A percentile compares a stretch with the other conserved stretches of the same genome.
phyloP scores from a whole-genome alignment of 345 rosid species.

The Salix purpurea region DNA sequence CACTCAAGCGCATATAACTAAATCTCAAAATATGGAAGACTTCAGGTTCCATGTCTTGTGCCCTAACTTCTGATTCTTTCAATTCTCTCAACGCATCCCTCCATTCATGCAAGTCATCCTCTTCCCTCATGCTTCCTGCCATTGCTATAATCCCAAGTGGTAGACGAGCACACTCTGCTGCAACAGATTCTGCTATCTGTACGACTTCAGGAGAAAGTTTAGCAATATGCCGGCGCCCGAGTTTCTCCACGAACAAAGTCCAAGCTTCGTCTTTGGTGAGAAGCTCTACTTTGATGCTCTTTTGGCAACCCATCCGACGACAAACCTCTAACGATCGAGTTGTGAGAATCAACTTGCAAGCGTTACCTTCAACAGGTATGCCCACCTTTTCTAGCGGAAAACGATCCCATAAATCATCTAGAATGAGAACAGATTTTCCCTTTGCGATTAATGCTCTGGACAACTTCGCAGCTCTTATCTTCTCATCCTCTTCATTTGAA shows the following conservation, averaged over 20 bases:
- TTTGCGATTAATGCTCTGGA: not conserved
- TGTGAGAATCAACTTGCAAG: slow-evolving; percentile 15
- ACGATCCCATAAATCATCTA: slow-evolving; percentile 14
- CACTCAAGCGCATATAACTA: slow-evolving; percentile 18
- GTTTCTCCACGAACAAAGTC: not conserved
- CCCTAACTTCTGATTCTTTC: not conserved
- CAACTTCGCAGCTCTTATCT: not conserved
- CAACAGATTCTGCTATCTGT: slow-evolving; percentile 2
- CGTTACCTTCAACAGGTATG: not conserved
- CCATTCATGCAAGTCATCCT: slow-evolving; percentile 18
- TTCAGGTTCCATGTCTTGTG: not conserved
- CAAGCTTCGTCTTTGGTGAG: slow-evolving; percentile 3
- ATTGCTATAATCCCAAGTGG: slow-evolving; percentile 11
- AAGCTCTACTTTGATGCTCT: not conserved
- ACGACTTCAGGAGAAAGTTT: not conserved
- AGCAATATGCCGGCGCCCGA: not conserved
- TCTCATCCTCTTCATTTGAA: not conserved
- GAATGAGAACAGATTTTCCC: slow-evolving; percentile 8
- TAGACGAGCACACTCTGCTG: slow-evolving; percentile 20
- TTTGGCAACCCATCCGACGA: not conserved
- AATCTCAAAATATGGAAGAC: not conserved
- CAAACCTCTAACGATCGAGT: slow-evolving; percentile 8
- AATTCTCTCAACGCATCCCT: slow-evolving; percentile 11
- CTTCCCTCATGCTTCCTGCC: slow-evolving; percentile 19
- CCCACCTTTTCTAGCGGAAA: slow-evolving; percentile 7